Conservation (phyloP, 2,329 filamentous ascomycete genomes). For the Aureobasidium sp. region DNA sequence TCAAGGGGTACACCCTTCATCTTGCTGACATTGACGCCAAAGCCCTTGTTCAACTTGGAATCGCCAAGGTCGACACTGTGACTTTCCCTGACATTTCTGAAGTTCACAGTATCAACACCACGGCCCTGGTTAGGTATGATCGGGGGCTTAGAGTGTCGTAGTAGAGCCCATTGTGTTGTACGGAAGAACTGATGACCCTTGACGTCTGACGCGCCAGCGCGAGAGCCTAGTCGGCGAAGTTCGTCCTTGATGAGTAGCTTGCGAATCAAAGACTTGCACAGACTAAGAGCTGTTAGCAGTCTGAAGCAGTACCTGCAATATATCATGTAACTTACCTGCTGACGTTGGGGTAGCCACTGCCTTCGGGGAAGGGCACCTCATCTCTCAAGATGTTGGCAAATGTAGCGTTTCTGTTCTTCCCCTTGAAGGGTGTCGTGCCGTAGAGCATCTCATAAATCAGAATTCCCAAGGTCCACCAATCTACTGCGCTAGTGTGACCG, state of each 20-base stretch:
- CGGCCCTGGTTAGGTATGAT: conserved; percentile 89
- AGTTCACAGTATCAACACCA: conserved; percentile 90
- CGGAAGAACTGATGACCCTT: conserved; percentile 95
- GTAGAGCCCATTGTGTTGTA: conserved; percentile 89
- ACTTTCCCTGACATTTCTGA: conserved; percentile 95
- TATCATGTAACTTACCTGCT: conserved; percentile 64
- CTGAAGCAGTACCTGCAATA: background rate
- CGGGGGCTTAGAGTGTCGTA: conserved; percentile 94
- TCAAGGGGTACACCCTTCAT: conserved; percentile 78
- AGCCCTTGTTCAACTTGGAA: conserved; percentile 34
- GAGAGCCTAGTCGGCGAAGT: conserved; percentile 81
- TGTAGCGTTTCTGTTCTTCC: conserved; percentile 95
- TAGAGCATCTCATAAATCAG: conserved; percentile 98
- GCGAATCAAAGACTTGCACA: conserved; percentile 92
- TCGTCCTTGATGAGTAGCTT: conserved; percentile 98
- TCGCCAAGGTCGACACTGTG: conserved; percentile 81
- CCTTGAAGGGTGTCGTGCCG: conserved; percentile 97
- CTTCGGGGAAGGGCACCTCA: conserved; percentile 92
- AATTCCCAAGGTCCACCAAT: conserved; percentile 98
- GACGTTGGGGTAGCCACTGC: conserved; percentile 71
- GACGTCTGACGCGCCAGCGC: conserved; percentile 92
- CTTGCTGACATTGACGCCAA: conserved; percentile 26
- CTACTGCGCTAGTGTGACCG: conserved; percentile 94
- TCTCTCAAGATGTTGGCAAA: conserved; percentile 96
- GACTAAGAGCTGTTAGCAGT: conserved; percentile 41